These are phyloP conservation scores for Rhodamnia argentea DNA, from an alignment of 345 rosid species.

Conservation along the genomic window DNA sequence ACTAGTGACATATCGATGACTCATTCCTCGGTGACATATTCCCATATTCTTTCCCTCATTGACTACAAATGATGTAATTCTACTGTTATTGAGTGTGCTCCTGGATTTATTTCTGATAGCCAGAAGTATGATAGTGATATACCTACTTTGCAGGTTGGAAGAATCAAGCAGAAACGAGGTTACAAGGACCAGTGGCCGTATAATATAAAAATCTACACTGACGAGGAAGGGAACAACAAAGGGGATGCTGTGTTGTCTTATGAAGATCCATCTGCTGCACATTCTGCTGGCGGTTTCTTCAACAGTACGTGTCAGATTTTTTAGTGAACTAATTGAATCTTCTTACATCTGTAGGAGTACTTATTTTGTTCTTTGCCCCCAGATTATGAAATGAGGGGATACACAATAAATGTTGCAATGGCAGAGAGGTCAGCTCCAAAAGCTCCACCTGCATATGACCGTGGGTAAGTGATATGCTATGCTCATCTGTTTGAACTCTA, in stretches of 20 bases:
- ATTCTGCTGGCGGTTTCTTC: conserved; percentile 87
- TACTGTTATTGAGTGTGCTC: not conserved
- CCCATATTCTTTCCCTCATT: not conserved
- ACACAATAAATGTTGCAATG: conserved; percentile 76
- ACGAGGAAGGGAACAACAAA: conserved; percentile 83
- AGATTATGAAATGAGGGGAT: conserved; percentile 85
- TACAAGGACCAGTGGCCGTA: conserved; percentile 98
- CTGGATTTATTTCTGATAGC: not conserved
- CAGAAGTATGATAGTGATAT: not conserved
- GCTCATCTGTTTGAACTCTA: not conserved
- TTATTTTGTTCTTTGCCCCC: not conserved
- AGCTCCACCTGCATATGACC: conserved; percentile 38
- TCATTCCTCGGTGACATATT: not conserved
- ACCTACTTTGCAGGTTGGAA: conserved; percentile 56
- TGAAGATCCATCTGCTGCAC: conserved; percentile 96
- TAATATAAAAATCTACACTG: conserved; percentile 90
- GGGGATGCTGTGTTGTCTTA: conserved; percentile 88
- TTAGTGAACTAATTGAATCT: not conserved
- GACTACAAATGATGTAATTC: not conserved
- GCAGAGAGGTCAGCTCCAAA: conserved; percentile 88
- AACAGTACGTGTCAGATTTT: conserved; percentile 28
- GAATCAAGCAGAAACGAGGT: conserved; percentile 96
- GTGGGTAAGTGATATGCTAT: conserved; percentile 32
- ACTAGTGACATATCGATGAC: not conserved
- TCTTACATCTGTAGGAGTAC: not conserved